Evolutionary conservation across 305 asterid species (phyloP).

Genomic region (Withania somnifera): DNA sequence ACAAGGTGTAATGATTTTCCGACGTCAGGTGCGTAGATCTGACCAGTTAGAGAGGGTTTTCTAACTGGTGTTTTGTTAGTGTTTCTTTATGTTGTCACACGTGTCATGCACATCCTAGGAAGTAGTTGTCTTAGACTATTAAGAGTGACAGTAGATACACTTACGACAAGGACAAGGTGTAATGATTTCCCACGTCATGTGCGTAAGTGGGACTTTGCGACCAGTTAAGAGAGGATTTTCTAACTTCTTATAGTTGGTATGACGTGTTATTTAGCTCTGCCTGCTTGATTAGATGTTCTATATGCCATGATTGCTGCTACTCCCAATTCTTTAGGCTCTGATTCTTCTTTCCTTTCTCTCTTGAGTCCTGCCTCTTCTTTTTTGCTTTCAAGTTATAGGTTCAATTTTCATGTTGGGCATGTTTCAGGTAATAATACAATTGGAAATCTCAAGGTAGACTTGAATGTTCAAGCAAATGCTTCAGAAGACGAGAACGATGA

Average conservation of each 20-base stretch:
- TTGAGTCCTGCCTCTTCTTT: not conserved
- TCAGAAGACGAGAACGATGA: conserved; percentile 43
- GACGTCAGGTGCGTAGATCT: not conserved
- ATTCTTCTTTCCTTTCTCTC: not conserved
- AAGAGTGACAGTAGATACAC: not conserved
- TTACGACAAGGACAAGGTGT: not conserved
- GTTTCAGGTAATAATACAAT: conserved; percentile 40
- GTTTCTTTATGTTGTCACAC: no score
- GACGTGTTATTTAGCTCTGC: not conserved
- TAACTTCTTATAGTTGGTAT: not conserved
- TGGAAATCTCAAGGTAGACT: conserved; percentile 45
- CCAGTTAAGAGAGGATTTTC: not conserved
- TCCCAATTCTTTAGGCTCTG: not conserved
- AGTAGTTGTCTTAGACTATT: not conserved
- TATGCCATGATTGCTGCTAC: not conserved
- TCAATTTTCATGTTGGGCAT: not conserved
- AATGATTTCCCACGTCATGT: not conserved
- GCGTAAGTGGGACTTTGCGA: not conserved
- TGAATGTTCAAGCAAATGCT: conserved; percentile 61
- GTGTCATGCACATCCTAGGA: not conserved
- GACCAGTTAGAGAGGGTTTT: not conserved
- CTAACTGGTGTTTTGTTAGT: no score
- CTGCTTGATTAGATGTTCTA: not conserved
- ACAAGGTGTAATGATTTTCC: not conserved
- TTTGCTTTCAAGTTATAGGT: not conserved